Evolutionary conservation across 345 rosid species (phyloP).

Genomic region (Excoecaria cochinchinensis): DNA sequence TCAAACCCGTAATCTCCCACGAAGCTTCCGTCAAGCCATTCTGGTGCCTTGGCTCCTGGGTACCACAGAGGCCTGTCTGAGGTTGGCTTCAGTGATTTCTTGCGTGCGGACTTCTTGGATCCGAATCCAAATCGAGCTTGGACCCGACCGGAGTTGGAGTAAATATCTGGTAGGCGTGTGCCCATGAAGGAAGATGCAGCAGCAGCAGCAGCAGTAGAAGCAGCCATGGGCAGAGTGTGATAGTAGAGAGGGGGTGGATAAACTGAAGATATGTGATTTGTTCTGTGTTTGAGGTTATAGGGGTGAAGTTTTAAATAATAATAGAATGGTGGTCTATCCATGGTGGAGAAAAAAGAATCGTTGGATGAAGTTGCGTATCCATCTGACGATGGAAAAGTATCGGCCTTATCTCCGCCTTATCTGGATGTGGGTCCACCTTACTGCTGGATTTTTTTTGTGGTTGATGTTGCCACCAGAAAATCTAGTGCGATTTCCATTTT

Average conservation of each 20-base stretch:
- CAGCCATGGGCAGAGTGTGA: constrained; percentile 45
- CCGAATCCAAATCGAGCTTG: constrained; percentile 63
- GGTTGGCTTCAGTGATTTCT: constrained; percentile 32
- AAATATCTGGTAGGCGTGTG: constrained; percentile 46
- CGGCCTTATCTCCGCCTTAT: constrained; percentile 63
- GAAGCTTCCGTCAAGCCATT: constrained; percentile 62
- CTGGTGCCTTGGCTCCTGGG: constrained; percentile 69
- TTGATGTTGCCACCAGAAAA: constrained; percentile 16
- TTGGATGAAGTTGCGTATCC: constrained; percentile 65
- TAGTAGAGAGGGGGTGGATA: not conserved
- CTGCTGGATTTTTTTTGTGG: constrained; percentile 11
- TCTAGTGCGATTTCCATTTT: not conserved
- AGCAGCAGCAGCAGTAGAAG: constrained; percentile 52
- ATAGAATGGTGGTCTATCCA: constrained; percentile 27
- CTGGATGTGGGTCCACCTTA: constrained; percentile 43
- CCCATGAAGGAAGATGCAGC: constrained; percentile 62
- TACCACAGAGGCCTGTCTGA: constrained; percentile 62
- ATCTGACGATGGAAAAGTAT: constrained; percentile 49
- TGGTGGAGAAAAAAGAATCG: constrained; percentile 22
- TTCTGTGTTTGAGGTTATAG: constrained; percentile 3
- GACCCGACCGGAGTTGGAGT: constrained; percentile 40
- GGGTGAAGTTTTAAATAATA: constrained; percentile 18
- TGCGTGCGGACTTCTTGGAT: constrained; percentile 37
- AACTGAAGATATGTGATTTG: not conserved
- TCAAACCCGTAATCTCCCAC: constrained; percentile 79